These are phyloP conservation scores for Verticillium klebahnii DNA, from an alignment of 2,329 filamentous ascomycete genomes.

Conservation along the genomic window DNA sequence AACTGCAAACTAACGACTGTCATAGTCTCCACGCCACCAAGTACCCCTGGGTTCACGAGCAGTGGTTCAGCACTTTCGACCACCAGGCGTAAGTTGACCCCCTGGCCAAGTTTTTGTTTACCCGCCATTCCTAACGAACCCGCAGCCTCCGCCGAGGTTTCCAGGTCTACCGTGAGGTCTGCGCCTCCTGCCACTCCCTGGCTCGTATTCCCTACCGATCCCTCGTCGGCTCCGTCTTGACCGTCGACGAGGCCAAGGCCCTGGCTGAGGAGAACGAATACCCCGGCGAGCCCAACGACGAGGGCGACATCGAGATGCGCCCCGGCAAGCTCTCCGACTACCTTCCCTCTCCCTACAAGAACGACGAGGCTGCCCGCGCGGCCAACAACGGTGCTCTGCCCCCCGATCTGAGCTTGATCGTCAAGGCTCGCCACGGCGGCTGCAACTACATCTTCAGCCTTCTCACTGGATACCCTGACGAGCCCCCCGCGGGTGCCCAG, in stretches of 20 bases:
- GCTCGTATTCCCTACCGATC: conserved; percentile 89
- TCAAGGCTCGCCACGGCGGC: conserved; percentile 96
- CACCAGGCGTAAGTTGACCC: conserved; percentile 76
- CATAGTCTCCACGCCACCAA: conserved; percentile 80
- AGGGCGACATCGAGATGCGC: conserved; percentile 97
- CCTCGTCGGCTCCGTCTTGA: conserved; percentile 87
- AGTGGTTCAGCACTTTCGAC: conserved; percentile 94
- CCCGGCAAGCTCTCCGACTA: conserved; percentile 98
- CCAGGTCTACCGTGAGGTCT: conserved; percentile 99
- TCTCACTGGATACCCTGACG: conserved; percentile 95
- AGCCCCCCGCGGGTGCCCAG: conserved; percentile 82
- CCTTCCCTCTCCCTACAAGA: conserved; percentile 92
- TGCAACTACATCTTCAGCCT: conserved; percentile 98
- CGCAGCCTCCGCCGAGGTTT: conserved; percentile 92
- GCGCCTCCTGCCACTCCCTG: conserved; percentile 95
- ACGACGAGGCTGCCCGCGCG: conserved; percentile 95
- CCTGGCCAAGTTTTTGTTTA: neutral
- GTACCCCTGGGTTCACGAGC: conserved; percentile 94
- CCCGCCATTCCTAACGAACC: conserved; percentile 11
- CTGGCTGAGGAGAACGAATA: conserved; percentile 98
- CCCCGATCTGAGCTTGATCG: conserved; percentile 93
- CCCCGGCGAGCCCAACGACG: conserved; percentile 94
- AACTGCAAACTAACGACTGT: neutral
- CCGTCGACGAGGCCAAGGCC: conserved; percentile 95
- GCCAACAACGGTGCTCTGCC: conserved; percentile 98